phyloP scores from a whole-genome alignment of 176 grass and related monocot species.

The Oryza meridionalis region DNA sequence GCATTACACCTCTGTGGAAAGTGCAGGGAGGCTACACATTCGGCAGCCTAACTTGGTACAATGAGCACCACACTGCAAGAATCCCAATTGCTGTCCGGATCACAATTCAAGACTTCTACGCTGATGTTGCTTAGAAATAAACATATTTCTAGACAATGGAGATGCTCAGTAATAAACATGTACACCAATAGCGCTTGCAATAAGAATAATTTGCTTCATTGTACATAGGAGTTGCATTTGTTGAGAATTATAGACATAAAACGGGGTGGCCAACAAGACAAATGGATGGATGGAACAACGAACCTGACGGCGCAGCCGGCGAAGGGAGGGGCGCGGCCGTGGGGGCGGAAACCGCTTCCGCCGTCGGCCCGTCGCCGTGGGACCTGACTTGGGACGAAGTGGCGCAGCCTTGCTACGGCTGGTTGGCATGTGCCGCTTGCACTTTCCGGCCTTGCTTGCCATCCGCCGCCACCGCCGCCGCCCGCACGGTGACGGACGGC shows the following conservation, averaged over 20 bases:
- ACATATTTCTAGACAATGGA: too few relatives aligned
- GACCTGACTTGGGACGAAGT: too few relatives aligned
- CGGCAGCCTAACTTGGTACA: slow-evolving; percentile 31
- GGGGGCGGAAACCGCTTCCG: too few relatives aligned
- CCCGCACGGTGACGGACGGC: too few relatives aligned
- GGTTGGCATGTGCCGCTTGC: too few relatives aligned
- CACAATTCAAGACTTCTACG: slow-evolving; percentile 21
- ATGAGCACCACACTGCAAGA: background rate
- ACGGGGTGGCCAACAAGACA: background rate
- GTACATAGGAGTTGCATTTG: background rate
- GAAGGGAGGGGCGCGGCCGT: too few relatives aligned
- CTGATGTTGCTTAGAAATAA: background rate
- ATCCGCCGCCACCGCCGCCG: too few relatives aligned
- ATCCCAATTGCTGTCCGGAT: background rate
- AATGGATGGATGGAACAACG: too few relatives aligned
- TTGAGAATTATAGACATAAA: background rate
- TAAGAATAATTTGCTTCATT: background rate
- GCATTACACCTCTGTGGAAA: background rate
- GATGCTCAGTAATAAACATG: background rate
- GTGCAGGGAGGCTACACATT: slow-evolving; percentile 28
- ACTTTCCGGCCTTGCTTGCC: too few relatives aligned
- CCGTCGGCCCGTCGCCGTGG: too few relatives aligned
- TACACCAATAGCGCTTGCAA: background rate
- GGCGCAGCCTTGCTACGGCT: too few relatives aligned
- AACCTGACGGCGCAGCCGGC: too few relatives aligned